phyloP scores from a whole-genome alignment of 768 basidiomycete species.

The Gloeophyllum trabeum region DNA sequence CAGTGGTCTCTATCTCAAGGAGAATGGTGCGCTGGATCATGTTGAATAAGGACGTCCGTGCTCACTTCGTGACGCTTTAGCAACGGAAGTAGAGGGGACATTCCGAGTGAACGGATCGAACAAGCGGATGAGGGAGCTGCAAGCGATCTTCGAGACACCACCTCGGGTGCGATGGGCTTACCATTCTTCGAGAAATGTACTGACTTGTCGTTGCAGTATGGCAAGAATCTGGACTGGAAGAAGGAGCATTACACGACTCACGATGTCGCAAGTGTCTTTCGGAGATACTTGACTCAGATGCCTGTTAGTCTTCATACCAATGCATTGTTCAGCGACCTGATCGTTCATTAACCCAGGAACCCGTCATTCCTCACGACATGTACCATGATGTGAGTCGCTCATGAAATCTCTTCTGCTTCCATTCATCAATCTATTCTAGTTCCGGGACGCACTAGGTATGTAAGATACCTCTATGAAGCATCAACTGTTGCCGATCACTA shows the following conservation, averaged over 20 bases:
- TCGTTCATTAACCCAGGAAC: slow-evolving; percentile 45
- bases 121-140: slow-evolving; percentile 93
- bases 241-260: slow-evolving; percentile 82
- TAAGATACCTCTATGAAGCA: background rate
- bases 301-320: slow-evolving; percentile 49
- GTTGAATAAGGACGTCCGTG: background rate
- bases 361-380: slow-evolving; percentile 86
- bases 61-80: slow-evolving; percentile 21
- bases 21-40: slow-evolving; percentile 52
- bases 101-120: slow-evolving; percentile 95
- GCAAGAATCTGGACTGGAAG: slow-evolving; percentile 89
- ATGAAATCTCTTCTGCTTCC: slow-evolving; percentile 7
- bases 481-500: slow-evolving; percentile 2
- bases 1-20: slow-evolving; percentile 90
- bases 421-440: slow-evolving; percentile 29
- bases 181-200: background rate
- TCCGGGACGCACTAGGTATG: slow-evolving; percentile 70
- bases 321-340: slow-evolving; percentile 1
- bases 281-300: slow-evolving; percentile 93
- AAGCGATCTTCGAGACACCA: slow-evolving; percentile 80
- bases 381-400: slow-evolving; percentile 65
- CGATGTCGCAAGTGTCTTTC: slow-evolving; percentile 94
- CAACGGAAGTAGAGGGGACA: slow-evolving; percentile 86
- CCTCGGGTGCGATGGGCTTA: slow-evolving; percentile 49
- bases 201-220: slow-evolving; percentile 47